These are phyloP conservation scores for Xylaria arbuscula DNA, from an alignment of 2,329 filamentous ascomycete genomes.

Conservation along the genomic window DNA sequence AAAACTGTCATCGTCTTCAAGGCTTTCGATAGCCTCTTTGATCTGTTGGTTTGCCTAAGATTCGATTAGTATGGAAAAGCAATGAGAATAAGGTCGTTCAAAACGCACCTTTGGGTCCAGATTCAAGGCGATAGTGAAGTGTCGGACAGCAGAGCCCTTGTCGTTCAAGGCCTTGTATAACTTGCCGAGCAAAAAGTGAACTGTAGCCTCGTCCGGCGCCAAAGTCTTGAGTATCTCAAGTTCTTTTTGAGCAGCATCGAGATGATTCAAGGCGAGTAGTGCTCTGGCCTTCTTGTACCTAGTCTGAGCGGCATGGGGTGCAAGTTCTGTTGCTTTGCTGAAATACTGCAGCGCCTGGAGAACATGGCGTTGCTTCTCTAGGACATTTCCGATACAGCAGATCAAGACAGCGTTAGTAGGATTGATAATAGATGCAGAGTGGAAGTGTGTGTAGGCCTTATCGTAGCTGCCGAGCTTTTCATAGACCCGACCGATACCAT, in stretches of 20 bases:
- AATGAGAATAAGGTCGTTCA: not conserved
- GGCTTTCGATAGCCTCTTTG: constrained; percentile 94
- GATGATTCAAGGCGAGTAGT: constrained; percentile 78
- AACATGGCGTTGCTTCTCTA: constrained; percentile 89
- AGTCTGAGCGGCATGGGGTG: constrained; percentile 82
- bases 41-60: constrained; percentile 87
- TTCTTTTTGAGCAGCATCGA: constrained; percentile 81
- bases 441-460: constrained; percentile 91
- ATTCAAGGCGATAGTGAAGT: constrained; percentile 95
- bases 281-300: constrained; percentile 94
- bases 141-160: constrained; percentile 83
- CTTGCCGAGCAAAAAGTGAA: constrained; percentile 93
- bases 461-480: constrained; percentile 92
- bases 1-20: constrained; percentile 82
- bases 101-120: constrained; percentile 89
- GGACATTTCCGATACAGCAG: constrained; percentile 88
- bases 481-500: constrained; percentile 84
- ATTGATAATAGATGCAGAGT: constrained; percentile 88
- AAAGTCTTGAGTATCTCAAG: constrained; percentile 89
- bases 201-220: constrained; percentile 93
- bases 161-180: constrained; percentile 79
- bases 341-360: constrained; percentile 84
- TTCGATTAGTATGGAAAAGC: constrained; percentile 40
- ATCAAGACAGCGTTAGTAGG: constrained; percentile 92
- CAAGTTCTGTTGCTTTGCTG: constrained; percentile 81